phyloP scores from a whole-genome alignment of 148 eudicot genomes.

The Cornus kousa region DNA sequence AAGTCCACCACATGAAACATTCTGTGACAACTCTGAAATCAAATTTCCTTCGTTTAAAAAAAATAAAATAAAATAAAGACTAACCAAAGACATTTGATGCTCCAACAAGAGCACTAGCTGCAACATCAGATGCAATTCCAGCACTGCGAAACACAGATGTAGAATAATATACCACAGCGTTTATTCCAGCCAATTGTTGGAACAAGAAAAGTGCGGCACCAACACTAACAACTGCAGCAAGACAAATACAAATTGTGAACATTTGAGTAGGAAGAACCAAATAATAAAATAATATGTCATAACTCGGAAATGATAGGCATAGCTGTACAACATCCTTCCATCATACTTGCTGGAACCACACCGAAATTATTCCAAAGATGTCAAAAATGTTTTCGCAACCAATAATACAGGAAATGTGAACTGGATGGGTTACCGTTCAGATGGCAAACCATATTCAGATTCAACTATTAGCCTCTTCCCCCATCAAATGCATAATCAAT shows the following conservation, averaged over 20 bases:
- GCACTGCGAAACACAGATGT: conserved; percentile 93
- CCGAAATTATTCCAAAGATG: conserved; percentile 5
- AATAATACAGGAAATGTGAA: background rate
- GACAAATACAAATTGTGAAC: background rate
- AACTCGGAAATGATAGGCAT: background rate
- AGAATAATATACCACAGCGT: conserved; percentile 95
- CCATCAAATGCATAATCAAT: background rate
- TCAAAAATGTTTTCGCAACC: background rate
- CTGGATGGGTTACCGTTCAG: background rate
- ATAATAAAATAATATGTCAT: background rate
- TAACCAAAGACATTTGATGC: conserved; percentile 91
- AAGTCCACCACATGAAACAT: conserved; percentile 9
- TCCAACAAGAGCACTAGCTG: conserved; percentile 98
- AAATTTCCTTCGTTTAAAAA: background rate
- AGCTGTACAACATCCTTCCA: background rate
- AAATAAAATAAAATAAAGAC: conserved; percentile 6
- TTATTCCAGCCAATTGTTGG: conserved; percentile 98
- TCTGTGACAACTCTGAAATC: background rate
- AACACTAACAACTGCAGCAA: conserved; percentile 85
- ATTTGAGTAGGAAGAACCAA: background rate
- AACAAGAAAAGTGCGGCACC: conserved; percentile 97
- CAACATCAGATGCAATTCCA: conserved; percentile 95
- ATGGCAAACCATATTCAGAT: background rate
- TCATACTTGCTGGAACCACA: background rate
- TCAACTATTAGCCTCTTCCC: background rate